Conservation (phyloP, 2,329 filamentous ascomycete species). For the Juglanconis oblonga region DNA sequence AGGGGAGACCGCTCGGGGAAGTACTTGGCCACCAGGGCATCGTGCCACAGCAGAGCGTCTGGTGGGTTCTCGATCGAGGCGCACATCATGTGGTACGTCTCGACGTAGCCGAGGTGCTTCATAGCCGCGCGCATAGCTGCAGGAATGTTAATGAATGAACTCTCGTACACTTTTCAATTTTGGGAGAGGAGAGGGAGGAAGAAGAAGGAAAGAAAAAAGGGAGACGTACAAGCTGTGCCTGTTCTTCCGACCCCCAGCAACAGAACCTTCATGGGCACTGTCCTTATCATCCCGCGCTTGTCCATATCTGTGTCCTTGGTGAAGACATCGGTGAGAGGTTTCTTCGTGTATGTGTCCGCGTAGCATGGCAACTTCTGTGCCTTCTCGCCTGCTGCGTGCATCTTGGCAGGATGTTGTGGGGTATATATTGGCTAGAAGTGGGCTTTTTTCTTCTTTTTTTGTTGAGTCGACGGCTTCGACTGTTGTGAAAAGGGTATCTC, state of each 20-base stretch:
- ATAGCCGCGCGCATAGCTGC: constrained; percentile 63
- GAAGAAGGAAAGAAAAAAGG: neutral
- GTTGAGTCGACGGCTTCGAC: neutral
- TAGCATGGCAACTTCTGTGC: constrained; percentile 19
- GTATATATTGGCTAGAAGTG: neutral
- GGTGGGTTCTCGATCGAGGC: constrained; percentile 66
- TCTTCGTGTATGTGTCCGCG: constrained; percentile 28
- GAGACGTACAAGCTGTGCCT: constrained; percentile 62
- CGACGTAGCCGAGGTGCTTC: constrained; percentile 62
- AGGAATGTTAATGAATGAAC: neutral
- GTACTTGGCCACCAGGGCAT: constrained; percentile 54
- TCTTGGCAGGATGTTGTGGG: neutral
- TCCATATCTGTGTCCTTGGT: constrained; percentile 67
- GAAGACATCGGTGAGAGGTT: constrained; percentile 58
- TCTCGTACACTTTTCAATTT: no score
- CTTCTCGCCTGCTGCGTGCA: constrained; percentile 9
- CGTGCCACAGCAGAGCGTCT: constrained; percentile 68
- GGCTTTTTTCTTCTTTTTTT: neutral
- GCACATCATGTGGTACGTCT: constrained; percentile 74
- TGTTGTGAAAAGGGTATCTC: neutral
- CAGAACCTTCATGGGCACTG: constrained; percentile 69
- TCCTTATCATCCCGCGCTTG: constrained; percentile 59
- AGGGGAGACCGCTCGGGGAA: constrained; percentile 58
- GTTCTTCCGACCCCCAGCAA: constrained; percentile 67
- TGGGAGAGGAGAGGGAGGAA: neutral